Evolutionary conservation across 495 filamentous ascomycete species (phyloP).

Genomic region (Cladorrhinum samala): DNA sequence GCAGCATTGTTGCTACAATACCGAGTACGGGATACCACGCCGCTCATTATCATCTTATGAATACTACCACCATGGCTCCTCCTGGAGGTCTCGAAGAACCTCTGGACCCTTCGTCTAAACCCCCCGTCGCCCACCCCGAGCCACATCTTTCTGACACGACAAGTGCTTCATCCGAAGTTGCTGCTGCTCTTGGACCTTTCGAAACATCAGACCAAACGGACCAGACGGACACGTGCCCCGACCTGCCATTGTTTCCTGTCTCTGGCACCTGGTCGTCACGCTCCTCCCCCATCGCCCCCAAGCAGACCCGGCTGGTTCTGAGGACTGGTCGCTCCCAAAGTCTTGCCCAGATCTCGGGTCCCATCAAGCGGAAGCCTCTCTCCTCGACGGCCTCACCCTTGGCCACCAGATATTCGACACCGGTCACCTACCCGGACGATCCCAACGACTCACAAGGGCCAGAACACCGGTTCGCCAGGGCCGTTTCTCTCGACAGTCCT

Average conservation of each 20-base stretch:
- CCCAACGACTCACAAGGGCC: slow-evolving; percentile 34
- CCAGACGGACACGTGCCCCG: slow-evolving; percentile 24
- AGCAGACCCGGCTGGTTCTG: slow-evolving; percentile 22
- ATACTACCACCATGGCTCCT: slow-evolving; percentile 25
- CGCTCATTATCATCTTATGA: slow-evolving; percentile 5
- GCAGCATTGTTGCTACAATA: too few species aligned
- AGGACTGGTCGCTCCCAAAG: slow-evolving; percentile 26
- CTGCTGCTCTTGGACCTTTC: slow-evolving; percentile 8
- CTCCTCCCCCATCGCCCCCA: neutral
- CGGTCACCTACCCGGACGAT: slow-evolving; percentile 37
- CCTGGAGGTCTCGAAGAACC: slow-evolving; percentile 8
- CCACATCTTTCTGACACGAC: slow-evolving; percentile 22
- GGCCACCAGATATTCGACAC: slow-evolving; percentile 43
- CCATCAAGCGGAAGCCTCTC: slow-evolving; percentile 50
- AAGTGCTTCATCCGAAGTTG: slow-evolving; percentile 25
- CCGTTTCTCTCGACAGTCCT: slow-evolving; percentile 49
- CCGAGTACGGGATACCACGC: neutral
- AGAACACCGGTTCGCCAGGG: slow-evolving; percentile 43
- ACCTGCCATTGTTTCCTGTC: slow-evolving; percentile 10
- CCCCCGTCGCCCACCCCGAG: neutral
- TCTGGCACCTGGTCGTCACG: neutral
- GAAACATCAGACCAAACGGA: slow-evolving; percentile 26
- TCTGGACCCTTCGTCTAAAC: neutral
- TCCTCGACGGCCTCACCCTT: slow-evolving; percentile 46
- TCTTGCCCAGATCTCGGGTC: slow-evolving; percentile 24